Conservation (phyloP, 768 basidiomycete genomes). For the Mrakia gelida region DNA sequence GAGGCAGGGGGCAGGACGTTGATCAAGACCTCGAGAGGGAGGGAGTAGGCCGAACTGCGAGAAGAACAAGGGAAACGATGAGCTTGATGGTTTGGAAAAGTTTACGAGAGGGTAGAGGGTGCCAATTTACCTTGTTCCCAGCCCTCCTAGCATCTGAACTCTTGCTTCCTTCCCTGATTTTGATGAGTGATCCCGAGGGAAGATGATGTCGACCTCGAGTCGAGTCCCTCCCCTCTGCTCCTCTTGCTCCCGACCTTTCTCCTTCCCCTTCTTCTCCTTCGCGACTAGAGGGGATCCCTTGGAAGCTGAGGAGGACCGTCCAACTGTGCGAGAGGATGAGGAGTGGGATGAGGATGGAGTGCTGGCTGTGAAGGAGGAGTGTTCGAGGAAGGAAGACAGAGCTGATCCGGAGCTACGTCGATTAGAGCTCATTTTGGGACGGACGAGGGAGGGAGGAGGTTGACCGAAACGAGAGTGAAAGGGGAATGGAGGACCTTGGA, state of each 20-base stretch:
- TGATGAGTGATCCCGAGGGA: background rate
- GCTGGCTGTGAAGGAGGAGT: background rate
- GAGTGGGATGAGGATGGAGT: background rate
- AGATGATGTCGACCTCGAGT: background rate
- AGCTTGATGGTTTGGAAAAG: background rate
- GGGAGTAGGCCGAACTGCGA: background rate
- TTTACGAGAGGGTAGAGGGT: background rate
- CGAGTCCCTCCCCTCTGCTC: background rate
- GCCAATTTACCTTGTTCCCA: background rate
- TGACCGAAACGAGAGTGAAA: too few relatives aligned
- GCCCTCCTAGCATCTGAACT: conserved; percentile 4
- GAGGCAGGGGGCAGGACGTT: background rate
- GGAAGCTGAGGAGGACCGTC: background rate
- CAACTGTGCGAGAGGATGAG: background rate
- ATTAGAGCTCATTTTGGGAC: too few relatives aligned
- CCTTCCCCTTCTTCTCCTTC: conserved; percentile 4
- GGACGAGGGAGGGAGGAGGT: too few relatives aligned
- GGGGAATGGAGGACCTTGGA: background rate
- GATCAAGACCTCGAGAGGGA: background rate
- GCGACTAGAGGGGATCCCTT: background rate
- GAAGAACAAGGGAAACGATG: background rate
- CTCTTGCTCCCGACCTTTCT: background rate
- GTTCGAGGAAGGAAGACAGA: too few relatives aligned
- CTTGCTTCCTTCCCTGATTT: background rate
- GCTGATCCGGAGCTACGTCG: too few relatives aligned